Percentiles rank a stretch among this genome's conserved stretches.
These are phyloP conservation scores for Tricholoma hemisulphureum DNA, from an alignment of 768 basidiomycete genomes.

Conservation along the genomic window DNA sequence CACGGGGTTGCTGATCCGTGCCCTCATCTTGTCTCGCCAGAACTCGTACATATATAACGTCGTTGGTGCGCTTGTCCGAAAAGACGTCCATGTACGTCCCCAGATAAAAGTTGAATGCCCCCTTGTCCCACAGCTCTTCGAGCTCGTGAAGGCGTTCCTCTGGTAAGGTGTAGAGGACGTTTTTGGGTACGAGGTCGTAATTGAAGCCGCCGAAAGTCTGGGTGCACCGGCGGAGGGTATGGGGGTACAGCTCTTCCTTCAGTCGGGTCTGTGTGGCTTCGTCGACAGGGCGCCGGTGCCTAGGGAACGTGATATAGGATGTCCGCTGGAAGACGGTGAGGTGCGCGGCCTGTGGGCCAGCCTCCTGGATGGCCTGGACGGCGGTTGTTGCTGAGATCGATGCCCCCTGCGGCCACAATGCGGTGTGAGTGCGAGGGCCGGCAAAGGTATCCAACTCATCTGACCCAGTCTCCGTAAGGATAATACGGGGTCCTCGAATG, in stretches of 20 bases:
- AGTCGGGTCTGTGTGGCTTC: slow-evolving; percentile 10
- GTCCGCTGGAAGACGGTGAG: slow-evolving; percentile 29
- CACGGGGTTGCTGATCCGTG: slow-evolving; percentile 17
- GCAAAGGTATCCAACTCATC: slow-evolving; percentile 23
- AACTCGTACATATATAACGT: slow-evolving; percentile 21
- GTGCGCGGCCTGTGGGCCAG: slow-evolving; percentile 17
- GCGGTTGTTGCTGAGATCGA: slow-evolving; percentile 21
- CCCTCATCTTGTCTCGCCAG: slow-evolving; percentile 23
- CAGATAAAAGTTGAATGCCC: slow-evolving; percentile 15
- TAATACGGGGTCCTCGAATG: too few relatives aligned
- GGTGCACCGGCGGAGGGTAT: slow-evolving; percentile 14
- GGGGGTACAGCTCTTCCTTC: slow-evolving; percentile 17
- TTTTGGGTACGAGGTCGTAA: slow-evolving; percentile 11
- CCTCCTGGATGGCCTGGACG: slow-evolving; percentile 25
- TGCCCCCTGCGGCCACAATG: slow-evolving; percentile 21
- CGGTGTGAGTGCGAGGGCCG: slow-evolving; percentile 21
- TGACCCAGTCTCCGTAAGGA: too few relatives aligned
- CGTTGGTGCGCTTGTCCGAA: slow-evolving; percentile 15
- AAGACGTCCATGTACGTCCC: slow-evolving; percentile 16
- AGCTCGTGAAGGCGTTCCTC: slow-evolving; percentile 22
- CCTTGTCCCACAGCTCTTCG: slow-evolving; percentile 20
- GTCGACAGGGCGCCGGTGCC: slow-evolving; percentile 16
- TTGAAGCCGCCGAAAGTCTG: slow-evolving; percentile 21
- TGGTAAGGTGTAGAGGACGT: slow-evolving; percentile 10
- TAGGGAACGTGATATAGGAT: slow-evolving; percentile 20